Conservation (phyloP, 306 rosid genomes). For the Castanospermum australe region DNA sequence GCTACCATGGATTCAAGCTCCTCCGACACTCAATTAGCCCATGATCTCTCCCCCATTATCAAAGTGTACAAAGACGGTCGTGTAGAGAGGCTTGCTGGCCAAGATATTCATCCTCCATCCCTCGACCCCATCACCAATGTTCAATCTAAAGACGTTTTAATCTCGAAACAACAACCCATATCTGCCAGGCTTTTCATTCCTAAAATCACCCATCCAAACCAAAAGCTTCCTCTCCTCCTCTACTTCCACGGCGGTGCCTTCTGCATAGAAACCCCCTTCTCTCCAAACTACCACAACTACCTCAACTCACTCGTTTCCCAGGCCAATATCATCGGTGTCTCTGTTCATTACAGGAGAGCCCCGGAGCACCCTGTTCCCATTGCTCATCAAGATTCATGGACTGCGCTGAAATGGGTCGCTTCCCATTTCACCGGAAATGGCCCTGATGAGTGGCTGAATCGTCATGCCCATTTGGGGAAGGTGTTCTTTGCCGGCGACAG, state of each 20-base stretch:
- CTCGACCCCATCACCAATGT: conserved; percentile 30
- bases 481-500: background rate
- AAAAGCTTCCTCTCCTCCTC: background rate
- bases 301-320: background rate
- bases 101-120: conserved; percentile 9
- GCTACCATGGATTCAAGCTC: background rate
- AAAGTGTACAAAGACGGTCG: conserved; percentile 42
- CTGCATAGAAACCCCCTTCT: background rate
- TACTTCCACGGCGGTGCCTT: conserved; percentile 24
- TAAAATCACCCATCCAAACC: background rate
- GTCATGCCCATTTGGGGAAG: background rate
- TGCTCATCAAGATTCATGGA: background rate
- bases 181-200: conserved; percentile 40
- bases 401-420: background rate
- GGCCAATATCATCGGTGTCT: background rate
- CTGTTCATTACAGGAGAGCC: background rate
- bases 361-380: conserved; percentile 11
- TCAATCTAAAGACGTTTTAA: conserved; percentile 25
- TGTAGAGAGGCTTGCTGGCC: background rate
- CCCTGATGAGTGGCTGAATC: background rate
- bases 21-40: conserved; percentile 11
- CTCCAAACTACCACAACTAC: background rate
- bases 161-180: conserved; percentile 17
- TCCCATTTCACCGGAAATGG: background rate
- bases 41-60: conserved; percentile 11